Base-by-base conservation (phyloP, 352 stramenopile species). In the Globisporangium lucens region DNA sequence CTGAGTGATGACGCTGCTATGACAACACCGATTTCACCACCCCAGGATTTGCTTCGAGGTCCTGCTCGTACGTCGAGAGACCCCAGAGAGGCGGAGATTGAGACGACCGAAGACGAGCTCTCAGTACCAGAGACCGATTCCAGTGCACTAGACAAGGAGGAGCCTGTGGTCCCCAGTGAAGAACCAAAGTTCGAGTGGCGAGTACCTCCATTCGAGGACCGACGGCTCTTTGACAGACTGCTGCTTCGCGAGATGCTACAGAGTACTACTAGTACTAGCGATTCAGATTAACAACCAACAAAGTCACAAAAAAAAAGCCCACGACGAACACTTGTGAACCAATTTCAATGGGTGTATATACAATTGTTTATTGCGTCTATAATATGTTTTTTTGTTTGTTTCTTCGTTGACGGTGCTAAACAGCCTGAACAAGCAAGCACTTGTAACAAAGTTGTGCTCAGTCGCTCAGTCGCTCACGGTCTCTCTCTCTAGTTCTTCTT, bases 401-500 rank as follows among this genome's bases (percentile, higher is more conserved):
- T 24, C 24, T 24, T 24, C 24, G 24, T 24, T 24, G 24, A n/a
- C 8, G 13, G 38, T 12, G 20, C 4, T 20, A 47, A 47, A 47
- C 38, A n/a, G 13, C 38, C 6, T 7, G 38, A 24, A 24, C 24
- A 47, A 47, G 38, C 38, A n/a, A 24, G 24, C 13, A 15, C 35
- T 17, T 47, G 20, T 47, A 47, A 47, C 38, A 47, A 47, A 15
- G 38, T 47, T 6, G 38, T n/a, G 38, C 24, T 24, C 24, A 24
- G 38, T 47, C 12, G 38, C 7, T 38, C 3, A 35, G 5, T 4
- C 35, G 8, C 38, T 46, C 38, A 13, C 35, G 7, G 35, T 41
- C 35, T 41, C 35, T 7, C 6, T 36, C 35, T 41, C 27, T 70
- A 68, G 51, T 70, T 68, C 61, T 84, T 76, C 57, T 89, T 80